Percentiles rank a stretch among this genome's conserved stretches.
Conservation (phyloP, 495 filamentous ascomycete genomes). For the Aspergillus mulundensis region DNA sequence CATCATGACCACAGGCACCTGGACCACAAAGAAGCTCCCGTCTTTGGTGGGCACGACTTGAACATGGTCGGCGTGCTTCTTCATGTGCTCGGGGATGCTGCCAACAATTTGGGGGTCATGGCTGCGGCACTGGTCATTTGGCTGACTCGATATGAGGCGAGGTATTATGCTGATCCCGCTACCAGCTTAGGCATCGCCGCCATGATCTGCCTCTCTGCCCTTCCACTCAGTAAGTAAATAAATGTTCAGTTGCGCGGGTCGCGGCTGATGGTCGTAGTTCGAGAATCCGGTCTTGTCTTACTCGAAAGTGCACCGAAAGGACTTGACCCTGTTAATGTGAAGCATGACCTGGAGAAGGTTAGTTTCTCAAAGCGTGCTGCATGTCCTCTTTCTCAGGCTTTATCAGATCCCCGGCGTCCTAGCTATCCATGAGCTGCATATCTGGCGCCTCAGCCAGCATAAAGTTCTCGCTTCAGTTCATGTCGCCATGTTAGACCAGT, state of each 20-base stretch:
- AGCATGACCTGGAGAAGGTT: conserved; percentile 59
- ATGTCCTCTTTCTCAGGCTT: not conserved
- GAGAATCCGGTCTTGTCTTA: conserved; percentile 53
- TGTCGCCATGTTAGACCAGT: conserved; percentile 37
- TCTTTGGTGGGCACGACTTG: conserved; percentile 26
- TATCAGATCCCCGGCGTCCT: conserved; percentile 40
- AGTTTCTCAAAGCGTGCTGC: not conserved
- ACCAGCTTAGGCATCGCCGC: conserved; percentile 42
- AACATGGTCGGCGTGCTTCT: conserved; percentile 45
- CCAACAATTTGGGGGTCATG: conserved; percentile 47
- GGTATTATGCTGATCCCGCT: conserved; percentile 46
- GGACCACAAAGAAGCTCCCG: conserved; percentile 2
- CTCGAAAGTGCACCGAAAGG: conserved; percentile 79
- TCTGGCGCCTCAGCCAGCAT: conserved; percentile 50
- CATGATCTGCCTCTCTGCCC: conserved; percentile 39
- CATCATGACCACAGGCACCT: conserved; percentile 59
- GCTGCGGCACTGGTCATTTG: conserved; percentile 41
- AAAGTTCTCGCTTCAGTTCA: conserved; percentile 49
- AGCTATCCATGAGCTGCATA: conserved; percentile 49
- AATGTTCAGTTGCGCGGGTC: not conserved
- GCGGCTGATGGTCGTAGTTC: conserved; percentile 18
- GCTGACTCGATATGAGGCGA: conserved; percentile 29
- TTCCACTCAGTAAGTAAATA: conserved; percentile 31
- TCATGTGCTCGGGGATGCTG: conserved; percentile 43
- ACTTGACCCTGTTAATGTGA: conserved; percentile 70